Base-by-base conservation (phyloP, 306 rosid species). In the Hylodesmum podocarpum region DNA sequence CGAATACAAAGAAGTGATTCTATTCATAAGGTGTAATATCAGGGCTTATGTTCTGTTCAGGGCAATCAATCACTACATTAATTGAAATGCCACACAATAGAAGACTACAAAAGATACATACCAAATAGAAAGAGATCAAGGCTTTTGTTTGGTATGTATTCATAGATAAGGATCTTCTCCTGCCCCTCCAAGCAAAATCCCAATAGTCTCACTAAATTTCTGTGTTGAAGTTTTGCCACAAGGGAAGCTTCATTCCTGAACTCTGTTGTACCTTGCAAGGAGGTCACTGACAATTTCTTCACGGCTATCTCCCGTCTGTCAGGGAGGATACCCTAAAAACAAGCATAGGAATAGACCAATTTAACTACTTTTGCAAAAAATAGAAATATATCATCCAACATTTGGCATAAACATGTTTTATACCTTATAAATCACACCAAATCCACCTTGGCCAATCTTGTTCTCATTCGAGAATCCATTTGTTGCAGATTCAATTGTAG, bases 161-260 rank as follows among this genome's bases (percentile, higher is more conserved):
- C 92, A 50, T 90, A 90, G 36, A 86, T 31, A 66, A 90, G 95
- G 14, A 90, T 64, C 78, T 84, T 90, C 40, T 90, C 92, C n/a
- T 81, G 75, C 19, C 90, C 87, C 72, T 86, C 78, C 75, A 84
- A 72, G 81, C 92, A 90, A 61, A 78, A 90, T 65, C 96, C 92
- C 18, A 83, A 63, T 18, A 90, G 80, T 62, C 86, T 83, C 40
- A 81, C 87, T 25, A 90, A 83, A 79, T 86, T 90, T 80, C 84
- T 88, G 24, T 86, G 92, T 36, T 90, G 96, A 79, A 88, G 96
- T 36, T 86, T 88, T 46, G 84, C 80, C 43, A 90, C 84, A 67
- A 90, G 83, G 39, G 74, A 18, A 70, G 84, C 91, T 75, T 90
- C 96, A 78, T 77, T 90, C 68, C 75, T 88, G 84, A 88, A 90